Evolutionary conservation across 2,329 filamentous ascomycete species (phyloP).

Genomic region (Pyrenophora tritici-repentis): DNA sequence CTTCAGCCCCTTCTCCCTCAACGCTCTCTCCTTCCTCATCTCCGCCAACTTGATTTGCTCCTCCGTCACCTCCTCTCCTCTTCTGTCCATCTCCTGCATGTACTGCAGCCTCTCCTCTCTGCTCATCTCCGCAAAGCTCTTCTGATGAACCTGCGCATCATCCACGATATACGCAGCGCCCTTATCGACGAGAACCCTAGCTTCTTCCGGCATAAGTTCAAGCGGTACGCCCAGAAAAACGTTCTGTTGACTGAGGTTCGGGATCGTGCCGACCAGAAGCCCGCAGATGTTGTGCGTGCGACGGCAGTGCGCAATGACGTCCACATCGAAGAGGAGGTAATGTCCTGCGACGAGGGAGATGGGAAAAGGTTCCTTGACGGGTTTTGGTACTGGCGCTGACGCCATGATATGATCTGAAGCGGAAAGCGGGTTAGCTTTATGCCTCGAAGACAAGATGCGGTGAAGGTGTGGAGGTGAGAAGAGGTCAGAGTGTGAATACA

Average conservation of each 20-base stretch:
- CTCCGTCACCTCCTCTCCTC: slow-evolving; percentile 58
- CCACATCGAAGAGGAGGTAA: slow-evolving; percentile 88
- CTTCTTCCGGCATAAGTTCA: slow-evolving; percentile 91
- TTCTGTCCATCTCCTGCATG: slow-evolving; percentile 59
- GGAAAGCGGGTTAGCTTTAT: slow-evolving; percentile 25
- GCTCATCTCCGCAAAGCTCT: slow-evolving; percentile 64
- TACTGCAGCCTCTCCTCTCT: slow-evolving; percentile 66
- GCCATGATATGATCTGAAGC: slow-evolving; percentile 36
- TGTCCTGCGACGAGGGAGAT: slow-evolving; percentile 80
- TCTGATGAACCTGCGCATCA: slow-evolving; percentile 72
- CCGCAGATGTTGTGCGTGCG: slow-evolving; percentile 83
- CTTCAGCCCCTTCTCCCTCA: slow-evolving; percentile 55
- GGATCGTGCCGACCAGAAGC: slow-evolving; percentile 82
- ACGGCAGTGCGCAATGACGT: slow-evolving; percentile 77
- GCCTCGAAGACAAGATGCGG: slow-evolving; percentile 10
- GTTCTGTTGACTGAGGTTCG: slow-evolving; percentile 93
- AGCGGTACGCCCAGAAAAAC: slow-evolving; percentile 88
- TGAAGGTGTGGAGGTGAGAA: slow-evolving; percentile 28
- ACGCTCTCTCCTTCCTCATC: slow-evolving; percentile 54
- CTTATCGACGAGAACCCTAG: slow-evolving; percentile 76
- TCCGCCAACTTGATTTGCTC: slow-evolving; percentile 55
- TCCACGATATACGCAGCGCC: slow-evolving; percentile 80
- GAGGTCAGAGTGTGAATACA: slow-evolving; percentile 50
- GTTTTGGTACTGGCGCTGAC: slow-evolving; percentile 30
- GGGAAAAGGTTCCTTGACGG: slow-evolving; percentile 65